Evolutionary conservation across 2,329 filamentous ascomycete genomes (phyloP).

Genomic region (Colletotrichum paranaense): DNA sequence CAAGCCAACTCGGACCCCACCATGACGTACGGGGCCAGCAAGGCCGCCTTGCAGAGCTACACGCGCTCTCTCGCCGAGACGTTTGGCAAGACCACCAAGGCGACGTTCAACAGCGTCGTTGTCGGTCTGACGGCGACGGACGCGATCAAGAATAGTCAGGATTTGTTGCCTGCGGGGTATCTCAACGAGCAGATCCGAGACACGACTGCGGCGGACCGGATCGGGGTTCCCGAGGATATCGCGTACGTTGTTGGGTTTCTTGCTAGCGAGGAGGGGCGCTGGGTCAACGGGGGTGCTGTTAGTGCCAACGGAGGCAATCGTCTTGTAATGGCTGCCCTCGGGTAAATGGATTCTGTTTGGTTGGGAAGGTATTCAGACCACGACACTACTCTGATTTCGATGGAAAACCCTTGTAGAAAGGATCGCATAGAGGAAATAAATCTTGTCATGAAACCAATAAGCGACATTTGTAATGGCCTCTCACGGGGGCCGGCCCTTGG

Average conservation of each 20-base stretch:
- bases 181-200: not conserved
- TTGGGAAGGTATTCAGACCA: too few species aligned
- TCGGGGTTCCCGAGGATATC: conserved; percentile 18
- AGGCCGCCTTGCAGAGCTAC: conserved; percentile 46
- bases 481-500: too few species aligned
- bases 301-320: conserved; percentile 21
- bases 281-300: conserved; percentile 19
- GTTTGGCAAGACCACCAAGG: conserved; percentile 40
- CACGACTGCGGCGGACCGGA: not conserved
- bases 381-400: too few species aligned
- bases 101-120: conserved; percentile 46
- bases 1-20: conserved; percentile 4
- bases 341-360: too few species aligned
- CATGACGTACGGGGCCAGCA: conserved; percentile 45
- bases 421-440: too few species aligned
- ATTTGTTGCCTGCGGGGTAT: not conserved
- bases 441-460: too few species aligned
- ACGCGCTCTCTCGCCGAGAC: conserved; percentile 44
- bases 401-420: too few species aligned
- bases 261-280: conserved; percentile 24
- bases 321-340: too few species aligned
- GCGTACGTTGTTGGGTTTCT: conserved; percentile 23
- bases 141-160: not conserved
- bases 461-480: too few species aligned
- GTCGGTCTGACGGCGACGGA: conserved; percentile 42